Evolutionary conservation across 345 rosid species (phyloP).

Genomic region (Ceriops tagal): DNA sequence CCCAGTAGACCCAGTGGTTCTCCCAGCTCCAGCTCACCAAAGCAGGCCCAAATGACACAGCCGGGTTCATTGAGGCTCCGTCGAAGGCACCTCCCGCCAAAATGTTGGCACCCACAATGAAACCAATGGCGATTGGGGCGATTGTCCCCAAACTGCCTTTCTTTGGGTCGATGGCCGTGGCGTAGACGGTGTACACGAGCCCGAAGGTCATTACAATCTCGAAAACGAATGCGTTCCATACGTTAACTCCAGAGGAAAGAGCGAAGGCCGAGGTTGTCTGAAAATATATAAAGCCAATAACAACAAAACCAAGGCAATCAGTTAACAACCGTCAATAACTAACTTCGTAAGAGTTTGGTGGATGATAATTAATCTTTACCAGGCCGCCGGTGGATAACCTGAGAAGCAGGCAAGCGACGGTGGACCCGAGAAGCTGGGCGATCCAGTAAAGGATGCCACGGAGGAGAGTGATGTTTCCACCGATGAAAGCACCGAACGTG

Average conservation of each 20-base stretch:
- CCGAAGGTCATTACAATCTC: constrained; percentile 98
- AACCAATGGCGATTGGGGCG: constrained; percentile 85
- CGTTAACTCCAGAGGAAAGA: constrained; percentile 68
- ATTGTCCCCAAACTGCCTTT: constrained; percentile 64
- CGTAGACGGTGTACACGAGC: constrained; percentile 83
- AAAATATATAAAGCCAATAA: background rate
- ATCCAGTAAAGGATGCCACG: constrained; percentile 89
- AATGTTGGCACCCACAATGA: constrained; percentile 87
- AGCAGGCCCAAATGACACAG: constrained; percentile 91
- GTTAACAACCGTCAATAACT: background rate
- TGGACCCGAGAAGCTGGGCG: constrained; percentile 85
- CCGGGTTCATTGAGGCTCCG: constrained; percentile 99
- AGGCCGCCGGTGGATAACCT: constrained; percentile 65
- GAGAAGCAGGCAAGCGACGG: constrained; percentile 74
- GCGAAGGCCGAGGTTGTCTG: constrained; percentile 65
- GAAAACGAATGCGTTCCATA: constrained; percentile 70
- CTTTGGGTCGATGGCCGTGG: constrained; percentile 87
- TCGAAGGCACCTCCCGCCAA: constrained; percentile 83
- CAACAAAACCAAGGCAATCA: background rate
- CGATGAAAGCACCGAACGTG: constrained; percentile 80
- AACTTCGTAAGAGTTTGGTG: background rate
- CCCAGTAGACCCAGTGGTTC: constrained; percentile 96
- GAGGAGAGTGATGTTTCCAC: constrained; percentile 81
- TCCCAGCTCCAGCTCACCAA: constrained; percentile 88
- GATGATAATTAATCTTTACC: constrained; percentile 33